Percentiles rank a stretch among this genome's conserved stretches.
These are phyloP conservation scores for Cnidoscolus chayamansa DNA, from an alignment of 441 rosid species.

Conservation along the genomic window DNA sequence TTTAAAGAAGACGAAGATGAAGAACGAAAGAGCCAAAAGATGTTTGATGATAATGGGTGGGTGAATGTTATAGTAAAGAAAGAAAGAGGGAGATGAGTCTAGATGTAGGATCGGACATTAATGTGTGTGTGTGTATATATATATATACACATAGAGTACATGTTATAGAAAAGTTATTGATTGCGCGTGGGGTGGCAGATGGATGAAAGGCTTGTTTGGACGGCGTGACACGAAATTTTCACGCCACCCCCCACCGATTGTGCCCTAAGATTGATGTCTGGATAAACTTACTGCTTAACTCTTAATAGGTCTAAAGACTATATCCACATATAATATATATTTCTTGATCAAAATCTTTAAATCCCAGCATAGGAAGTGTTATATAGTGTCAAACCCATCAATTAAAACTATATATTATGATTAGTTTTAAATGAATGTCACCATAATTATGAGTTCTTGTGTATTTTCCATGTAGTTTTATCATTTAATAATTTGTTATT, in stretches of 20 bases:
- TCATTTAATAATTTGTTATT: too few species aligned
- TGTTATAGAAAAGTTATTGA: constrained; percentile 37
- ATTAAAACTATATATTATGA: too few species aligned
- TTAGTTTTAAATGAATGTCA: too few species aligned
- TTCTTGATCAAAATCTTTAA: too few species aligned
- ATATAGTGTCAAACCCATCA: too few species aligned
- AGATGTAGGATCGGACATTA: too few species aligned
- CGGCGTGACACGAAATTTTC: constrained; percentile 78
- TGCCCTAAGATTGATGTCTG: constrained; percentile 38
- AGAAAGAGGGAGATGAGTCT: constrained; percentile 22
- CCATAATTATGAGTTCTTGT: too few species aligned
- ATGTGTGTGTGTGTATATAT: constrained; percentile 12
- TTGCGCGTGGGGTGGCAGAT: constrained; percentile 90
- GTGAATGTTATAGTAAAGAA: constrained; percentile 5
- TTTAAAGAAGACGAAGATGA: background rate
- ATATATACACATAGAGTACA: constrained; percentile 8
- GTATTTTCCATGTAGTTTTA: too few species aligned
- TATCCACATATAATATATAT: too few species aligned
- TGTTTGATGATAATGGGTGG: background rate
- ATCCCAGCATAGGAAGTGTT: too few species aligned
- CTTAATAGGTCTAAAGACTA: too few species aligned
- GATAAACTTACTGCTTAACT: too few species aligned
- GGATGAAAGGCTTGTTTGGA: constrained; percentile 72
- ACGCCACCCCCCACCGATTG: constrained; percentile 65
- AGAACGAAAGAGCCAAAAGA: background rate